phyloP scores from a whole-genome alignment of 805 yeast species.

The Sugiyamaella mastotermitis region DNA sequence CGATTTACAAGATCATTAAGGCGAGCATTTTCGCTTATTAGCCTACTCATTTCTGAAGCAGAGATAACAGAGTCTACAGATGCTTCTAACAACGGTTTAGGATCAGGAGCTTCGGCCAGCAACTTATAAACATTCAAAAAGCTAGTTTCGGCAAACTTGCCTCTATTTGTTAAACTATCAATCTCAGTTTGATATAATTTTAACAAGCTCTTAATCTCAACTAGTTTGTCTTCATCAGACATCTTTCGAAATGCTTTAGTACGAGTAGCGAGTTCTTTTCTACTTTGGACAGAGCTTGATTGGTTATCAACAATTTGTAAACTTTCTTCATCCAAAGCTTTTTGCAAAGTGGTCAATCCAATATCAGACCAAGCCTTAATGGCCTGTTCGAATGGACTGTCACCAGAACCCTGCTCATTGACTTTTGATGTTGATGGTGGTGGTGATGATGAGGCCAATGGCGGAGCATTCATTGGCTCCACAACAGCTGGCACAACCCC shows the following conservation, averaged over 20 bases:
- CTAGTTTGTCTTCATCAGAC: constrained; percentile 58
- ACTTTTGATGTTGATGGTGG: too few relatives aligned
- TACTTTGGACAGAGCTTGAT: constrained; percentile 54
- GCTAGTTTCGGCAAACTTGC: constrained; percentile 64
- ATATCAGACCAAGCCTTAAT: constrained; percentile 70
- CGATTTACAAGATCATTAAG: constrained; percentile 49
- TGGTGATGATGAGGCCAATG: too few relatives aligned
- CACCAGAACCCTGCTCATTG: too few relatives aligned
- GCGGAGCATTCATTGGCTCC: too few relatives aligned
- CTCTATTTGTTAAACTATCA: constrained; percentile 71
- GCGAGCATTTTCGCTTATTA: constrained; percentile 44
- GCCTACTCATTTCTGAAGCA: constrained; percentile 44
- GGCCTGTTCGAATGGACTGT: constrained; percentile 45
- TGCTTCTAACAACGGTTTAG: constrained; percentile 69
- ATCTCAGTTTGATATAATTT: constrained; percentile 81
- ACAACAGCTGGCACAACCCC: too few relatives aligned
- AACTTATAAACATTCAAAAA: constrained; percentile 71
- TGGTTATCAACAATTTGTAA: constrained; percentile 66
- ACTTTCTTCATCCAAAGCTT: constrained; percentile 67
- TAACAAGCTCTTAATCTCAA: constrained; percentile 59
- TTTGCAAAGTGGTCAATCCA: constrained; percentile 64
- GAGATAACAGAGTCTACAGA: constrained; percentile 59
- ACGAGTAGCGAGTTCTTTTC: constrained; percentile 72
- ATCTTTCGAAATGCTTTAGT: constrained; percentile 84
- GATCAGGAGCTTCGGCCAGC: constrained; percentile 90